A percentile compares a stretch with the other conserved stretches of the same genome.
These are phyloP conservation scores for Vinca minor DNA, from an alignment of 257 asterid genomes.

Conservation along the genomic window DNA sequence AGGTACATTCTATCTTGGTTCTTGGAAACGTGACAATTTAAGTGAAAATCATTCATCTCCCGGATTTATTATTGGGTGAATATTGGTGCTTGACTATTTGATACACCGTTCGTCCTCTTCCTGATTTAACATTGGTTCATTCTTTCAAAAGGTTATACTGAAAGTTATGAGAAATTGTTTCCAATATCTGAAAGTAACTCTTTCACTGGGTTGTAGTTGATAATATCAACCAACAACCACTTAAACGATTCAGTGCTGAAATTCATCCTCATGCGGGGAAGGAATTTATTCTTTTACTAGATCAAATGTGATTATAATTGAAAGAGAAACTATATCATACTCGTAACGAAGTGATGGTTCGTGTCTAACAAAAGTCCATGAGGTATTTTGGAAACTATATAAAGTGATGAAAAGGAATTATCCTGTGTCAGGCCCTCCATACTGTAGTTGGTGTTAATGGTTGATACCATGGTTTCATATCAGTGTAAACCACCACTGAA, in stretches of 20 bases:
- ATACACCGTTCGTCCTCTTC: neutral
- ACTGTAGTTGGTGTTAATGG: neutral
- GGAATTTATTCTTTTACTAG: neutral
- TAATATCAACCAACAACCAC: neutral
- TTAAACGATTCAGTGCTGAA: neutral
- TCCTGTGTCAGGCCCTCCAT: neutral
- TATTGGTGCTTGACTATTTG: neutral
- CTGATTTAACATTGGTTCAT: no score
- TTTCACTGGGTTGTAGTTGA: neutral
- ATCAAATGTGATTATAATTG: neutral
- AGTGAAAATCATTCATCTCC: neutral
- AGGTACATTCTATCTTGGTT: conserved; percentile 40
- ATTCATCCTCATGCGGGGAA: neutral
- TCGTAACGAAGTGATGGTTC: neutral
- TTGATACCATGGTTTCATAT: neutral
- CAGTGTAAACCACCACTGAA: neutral
- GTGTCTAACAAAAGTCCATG: neutral
- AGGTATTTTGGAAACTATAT: neutral
- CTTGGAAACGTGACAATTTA: neutral
- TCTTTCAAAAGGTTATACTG: neutral
- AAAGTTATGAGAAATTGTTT: neutral
- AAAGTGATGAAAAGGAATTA: neutral
- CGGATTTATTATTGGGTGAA: neutral
- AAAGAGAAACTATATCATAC: neutral
- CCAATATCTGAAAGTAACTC: neutral